phyloP scores from a whole-genome alignment of 1,284 basidiomycete species.

The Naganishia albida region DNA sequence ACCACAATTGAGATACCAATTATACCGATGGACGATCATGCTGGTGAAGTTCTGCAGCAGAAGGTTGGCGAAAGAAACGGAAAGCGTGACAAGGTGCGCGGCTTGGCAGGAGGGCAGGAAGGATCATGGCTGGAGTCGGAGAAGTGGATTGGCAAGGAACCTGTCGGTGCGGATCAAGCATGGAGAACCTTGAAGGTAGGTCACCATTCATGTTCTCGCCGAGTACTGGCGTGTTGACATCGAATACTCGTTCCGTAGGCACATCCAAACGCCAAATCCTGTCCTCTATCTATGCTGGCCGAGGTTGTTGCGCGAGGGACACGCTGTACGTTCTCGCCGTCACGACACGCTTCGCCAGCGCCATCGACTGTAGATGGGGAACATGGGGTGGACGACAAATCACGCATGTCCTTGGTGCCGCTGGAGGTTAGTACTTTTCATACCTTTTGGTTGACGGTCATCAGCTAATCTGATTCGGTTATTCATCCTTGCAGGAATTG shows the following conservation, averaged over 20 bases:
- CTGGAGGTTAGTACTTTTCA: constrained; percentile 15
- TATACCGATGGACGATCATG: background rate
- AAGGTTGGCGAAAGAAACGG: background rate
- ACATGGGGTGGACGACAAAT: constrained; percentile 5
- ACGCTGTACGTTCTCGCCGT: constrained; percentile 67
- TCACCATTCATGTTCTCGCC: background rate
- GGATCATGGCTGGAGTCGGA: constrained; percentile 14
- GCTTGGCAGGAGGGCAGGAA: constrained; percentile 15
- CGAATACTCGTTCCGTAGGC: constrained; percentile 50
- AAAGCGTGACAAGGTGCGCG: background rate
- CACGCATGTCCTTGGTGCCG: background rate
- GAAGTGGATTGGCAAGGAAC: constrained; percentile 18
- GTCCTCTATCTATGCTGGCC: constrained; percentile 75
- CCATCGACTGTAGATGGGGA: background rate
- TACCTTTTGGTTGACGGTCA: background rate
- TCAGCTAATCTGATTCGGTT: constrained; percentile 27
- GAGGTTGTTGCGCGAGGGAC: constrained; percentile 82
- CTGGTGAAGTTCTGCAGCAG: too few species aligned
- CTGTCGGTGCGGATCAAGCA: constrained; percentile 65
- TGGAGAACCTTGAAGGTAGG: constrained; percentile 74
- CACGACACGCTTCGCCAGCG: constrained; percentile 5
- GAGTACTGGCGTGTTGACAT: background rate
- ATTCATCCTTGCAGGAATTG: constrained; percentile 63
- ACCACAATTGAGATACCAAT: constrained; percentile 15
- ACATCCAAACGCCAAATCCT: constrained; percentile 81